Percentiles rank a stretch among this genome's conserved stretches.
Evolutionary conservation across 768 basidiomycete species (phyloP).

Genomic region (Rhizopogon vinicolor): DNA sequence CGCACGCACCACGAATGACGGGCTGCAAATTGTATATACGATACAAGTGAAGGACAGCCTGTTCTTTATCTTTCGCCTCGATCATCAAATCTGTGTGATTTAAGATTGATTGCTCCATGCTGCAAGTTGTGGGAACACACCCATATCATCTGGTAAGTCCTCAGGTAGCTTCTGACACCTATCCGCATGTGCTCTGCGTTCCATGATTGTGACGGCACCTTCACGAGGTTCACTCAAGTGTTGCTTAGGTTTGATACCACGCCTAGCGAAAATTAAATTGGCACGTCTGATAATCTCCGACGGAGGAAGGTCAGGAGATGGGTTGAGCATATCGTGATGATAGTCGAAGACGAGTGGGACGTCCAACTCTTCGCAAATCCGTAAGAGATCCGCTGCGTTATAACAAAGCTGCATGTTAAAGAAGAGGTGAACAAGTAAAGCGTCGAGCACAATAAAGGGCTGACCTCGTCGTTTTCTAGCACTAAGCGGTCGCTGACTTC

Average conservation of each 20-base stretch:
- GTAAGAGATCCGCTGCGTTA: slow-evolving; percentile 84
- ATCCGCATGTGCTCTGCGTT: slow-evolving; percentile 82
- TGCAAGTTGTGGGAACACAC: slow-evolving; percentile 24
- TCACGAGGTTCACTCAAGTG: slow-evolving; percentile 89
- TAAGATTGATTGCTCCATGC: slow-evolving; percentile 6
- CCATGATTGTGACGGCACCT: slow-evolving; percentile 80
- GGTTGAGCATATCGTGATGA: slow-evolving; percentile 76
- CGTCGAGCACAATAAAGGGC: slow-evolving; percentile 6
- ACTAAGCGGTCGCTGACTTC: slow-evolving; percentile 72
- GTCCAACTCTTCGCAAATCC: slow-evolving; percentile 77
- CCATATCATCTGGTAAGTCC: slow-evolving; percentile 65
- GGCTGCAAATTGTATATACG: slow-evolving; percentile 69
- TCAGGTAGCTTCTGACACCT: slow-evolving; percentile 66
- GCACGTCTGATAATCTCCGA: slow-evolving; percentile 68
- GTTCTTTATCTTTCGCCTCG: slow-evolving; percentile 92
- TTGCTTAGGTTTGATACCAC: slow-evolving; percentile 86
- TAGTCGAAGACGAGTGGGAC: slow-evolving; percentile 76
- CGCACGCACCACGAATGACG: slow-evolving; percentile 50
- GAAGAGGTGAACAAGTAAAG: neutral
- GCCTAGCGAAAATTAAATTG: slow-evolving; percentile 65
- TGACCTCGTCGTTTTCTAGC: slow-evolving; percentile 92
- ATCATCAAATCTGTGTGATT: slow-evolving; percentile 72
- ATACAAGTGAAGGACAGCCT: slow-evolving; percentile 84
- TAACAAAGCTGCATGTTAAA: slow-evolving; percentile 60
- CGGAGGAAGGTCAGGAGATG: slow-evolving; percentile 52